Conservation (phyloP, 225 moss, liverwort and hornwort species). For the Takakia lepidozioides region DNA sequence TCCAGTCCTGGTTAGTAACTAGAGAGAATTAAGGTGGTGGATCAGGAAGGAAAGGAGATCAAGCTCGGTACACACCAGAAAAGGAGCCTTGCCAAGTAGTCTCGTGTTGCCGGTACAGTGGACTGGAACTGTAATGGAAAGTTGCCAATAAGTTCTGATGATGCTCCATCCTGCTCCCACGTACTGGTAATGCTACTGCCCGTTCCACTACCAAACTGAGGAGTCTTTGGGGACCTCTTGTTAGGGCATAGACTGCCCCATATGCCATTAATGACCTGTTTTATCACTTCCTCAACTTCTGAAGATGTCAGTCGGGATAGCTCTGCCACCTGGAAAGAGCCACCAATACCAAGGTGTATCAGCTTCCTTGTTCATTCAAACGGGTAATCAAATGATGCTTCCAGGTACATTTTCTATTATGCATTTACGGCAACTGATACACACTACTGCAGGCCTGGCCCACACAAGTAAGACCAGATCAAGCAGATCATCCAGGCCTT, state of each 20-base stretch:
- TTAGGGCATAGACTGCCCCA: constrained; percentile 22
- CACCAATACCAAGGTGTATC: neutral
- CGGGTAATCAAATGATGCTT: too few species aligned
- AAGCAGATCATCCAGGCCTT: too few species aligned
- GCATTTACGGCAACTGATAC: too few species aligned
- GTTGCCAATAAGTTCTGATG: constrained; percentile 23
- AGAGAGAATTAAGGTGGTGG: constrained; percentile 10
- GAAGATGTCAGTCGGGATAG: constrained; percentile 39
- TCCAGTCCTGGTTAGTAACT: constrained; percentile 23
- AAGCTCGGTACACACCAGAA: constrained; percentile 37
- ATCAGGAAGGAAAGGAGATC: constrained; percentile 8
- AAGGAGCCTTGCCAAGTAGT: constrained; percentile 46
- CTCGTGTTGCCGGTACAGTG: constrained; percentile 27
- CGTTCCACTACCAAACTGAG: constrained; percentile 20
- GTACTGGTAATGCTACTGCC: constrained; percentile 20
- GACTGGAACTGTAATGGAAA: constrained; percentile 33
- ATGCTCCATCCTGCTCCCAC: constrained; percentile 26
- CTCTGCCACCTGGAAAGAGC: constrained; percentile 33
- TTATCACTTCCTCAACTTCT: constrained; percentile 41
- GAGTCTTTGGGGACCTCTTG: constrained; percentile 20
- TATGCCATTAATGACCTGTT: constrained; percentile 34
- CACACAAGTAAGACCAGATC: too few species aligned
- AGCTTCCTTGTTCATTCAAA: too few species aligned
- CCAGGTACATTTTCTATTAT: too few species aligned
- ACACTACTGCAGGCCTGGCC: too few species aligned